Percentiles rank a stretch among this genome's conserved stretches.
These are phyloP conservation scores for Kentomonas sorsogonicus DNA, from an alignment of 208 protist genomes.

Conservation along the genomic window DNA sequence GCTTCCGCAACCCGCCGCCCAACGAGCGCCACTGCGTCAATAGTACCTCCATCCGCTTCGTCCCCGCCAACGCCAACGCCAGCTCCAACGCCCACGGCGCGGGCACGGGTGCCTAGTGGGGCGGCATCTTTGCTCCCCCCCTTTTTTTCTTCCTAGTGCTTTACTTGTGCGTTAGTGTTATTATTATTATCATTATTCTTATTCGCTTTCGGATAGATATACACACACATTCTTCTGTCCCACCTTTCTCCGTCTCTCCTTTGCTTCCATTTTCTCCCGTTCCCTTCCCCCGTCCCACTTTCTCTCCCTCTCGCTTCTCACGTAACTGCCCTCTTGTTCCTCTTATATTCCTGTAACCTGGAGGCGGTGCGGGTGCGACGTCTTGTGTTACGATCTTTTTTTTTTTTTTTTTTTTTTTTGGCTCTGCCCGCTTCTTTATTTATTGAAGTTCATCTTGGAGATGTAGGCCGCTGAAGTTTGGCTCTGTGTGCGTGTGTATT, in stretches of 20 bases:
- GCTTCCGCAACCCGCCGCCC: constrained; percentile 79
- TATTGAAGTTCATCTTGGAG: no score
- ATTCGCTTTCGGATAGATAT: no score
- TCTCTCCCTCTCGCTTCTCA: no score
- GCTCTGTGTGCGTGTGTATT: no score
- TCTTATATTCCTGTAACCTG: no score
- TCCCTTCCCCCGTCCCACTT: no score
- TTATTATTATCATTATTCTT: constrained; percentile 8
- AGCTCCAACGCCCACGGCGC: constrained; percentile 5
- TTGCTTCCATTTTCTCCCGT: no score
- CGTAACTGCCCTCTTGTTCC: no score
- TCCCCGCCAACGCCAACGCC: constrained; percentile 26
- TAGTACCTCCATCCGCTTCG: constrained; percentile 59
- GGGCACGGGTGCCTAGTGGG: background rate
- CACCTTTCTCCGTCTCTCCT: constrained; percentile 4
- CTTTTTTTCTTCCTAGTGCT: constrained; percentile 4
- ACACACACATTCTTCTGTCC: no score
- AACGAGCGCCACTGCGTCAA: constrained; percentile 92
- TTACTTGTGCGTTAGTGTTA: constrained; percentile 1
- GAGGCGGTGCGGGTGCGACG: background rate
- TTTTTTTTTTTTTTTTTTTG: constrained; percentile 10
- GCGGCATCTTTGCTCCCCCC: background rate
- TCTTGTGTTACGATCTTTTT: constrained; percentile 13
- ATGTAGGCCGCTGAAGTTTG: no score
- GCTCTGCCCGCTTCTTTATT: no score